phyloP scores from a whole-genome alignment of 2,329 filamentous ascomycete species.

The Zymoseptoria tritici region DNA sequence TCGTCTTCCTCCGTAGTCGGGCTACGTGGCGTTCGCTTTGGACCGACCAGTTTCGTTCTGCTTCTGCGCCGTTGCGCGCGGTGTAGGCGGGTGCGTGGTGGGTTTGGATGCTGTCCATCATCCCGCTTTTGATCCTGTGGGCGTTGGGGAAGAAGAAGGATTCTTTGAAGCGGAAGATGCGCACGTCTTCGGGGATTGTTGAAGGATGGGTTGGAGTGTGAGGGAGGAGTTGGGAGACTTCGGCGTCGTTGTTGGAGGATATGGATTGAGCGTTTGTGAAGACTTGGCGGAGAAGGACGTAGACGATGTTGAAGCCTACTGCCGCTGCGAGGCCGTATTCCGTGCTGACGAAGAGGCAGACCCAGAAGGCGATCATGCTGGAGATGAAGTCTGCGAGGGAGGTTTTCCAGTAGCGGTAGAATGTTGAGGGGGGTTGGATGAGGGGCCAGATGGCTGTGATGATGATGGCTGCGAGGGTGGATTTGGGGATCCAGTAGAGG shows the following conservation, averaged over 20 bases:
- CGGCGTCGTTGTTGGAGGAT: slow-evolving; percentile 11
- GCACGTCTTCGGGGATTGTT: slow-evolving; percentile 41
- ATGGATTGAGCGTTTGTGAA: slow-evolving; percentile 41
- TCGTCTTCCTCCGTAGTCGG: slow-evolving; percentile 37
- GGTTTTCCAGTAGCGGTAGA: slow-evolving; percentile 58
- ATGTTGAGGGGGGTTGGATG: slow-evolving; percentile 50
- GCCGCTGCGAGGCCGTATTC: slow-evolving; percentile 53
- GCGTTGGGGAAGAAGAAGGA: slow-evolving; percentile 57
- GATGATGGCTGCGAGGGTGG: slow-evolving; percentile 58
- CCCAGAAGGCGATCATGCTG: slow-evolving; percentile 57
- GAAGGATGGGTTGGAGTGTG: slow-evolving; percentile 4
- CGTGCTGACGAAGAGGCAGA: slow-evolving; percentile 54
- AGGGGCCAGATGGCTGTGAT: slow-evolving; percentile 58
- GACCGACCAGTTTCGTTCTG: slow-evolving; percentile 49
- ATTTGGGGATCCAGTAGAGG: slow-evolving; percentile 61
- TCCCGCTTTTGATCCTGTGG: slow-evolving; percentile 43
- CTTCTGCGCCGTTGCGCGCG: slow-evolving; percentile 29
- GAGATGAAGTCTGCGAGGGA: slow-evolving; percentile 58
- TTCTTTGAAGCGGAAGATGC: slow-evolving; percentile 51
- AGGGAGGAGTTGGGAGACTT: slow-evolving; percentile 11
- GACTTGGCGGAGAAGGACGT: slow-evolving; percentile 51
- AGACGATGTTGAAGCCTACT: slow-evolving; percentile 44
- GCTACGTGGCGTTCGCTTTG: slow-evolving; percentile 42
- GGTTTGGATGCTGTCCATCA: slow-evolving; percentile 46
- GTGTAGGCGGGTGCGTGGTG: slow-evolving; percentile 37